phyloP scores from a whole-genome alignment of 352 stramenopile genomes.

The Pythium grandisporangium region DNA sequence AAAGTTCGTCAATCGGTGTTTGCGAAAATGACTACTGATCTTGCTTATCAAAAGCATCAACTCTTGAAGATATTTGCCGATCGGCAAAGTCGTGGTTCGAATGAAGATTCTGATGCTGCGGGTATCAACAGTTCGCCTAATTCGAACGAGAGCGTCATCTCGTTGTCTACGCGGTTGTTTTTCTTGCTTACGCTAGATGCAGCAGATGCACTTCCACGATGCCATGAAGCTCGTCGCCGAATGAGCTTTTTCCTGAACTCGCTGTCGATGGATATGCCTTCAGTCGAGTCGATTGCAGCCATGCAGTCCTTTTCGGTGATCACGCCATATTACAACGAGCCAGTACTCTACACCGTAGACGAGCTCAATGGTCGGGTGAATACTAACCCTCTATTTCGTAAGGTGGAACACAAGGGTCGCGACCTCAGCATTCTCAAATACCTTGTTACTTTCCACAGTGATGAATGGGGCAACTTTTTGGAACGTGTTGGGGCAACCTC shows the following conservation, averaged over 20 bases:
- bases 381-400: conserved; percentile 77
- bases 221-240: conserved; percentile 75
- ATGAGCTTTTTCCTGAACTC: conserved; percentile 89
- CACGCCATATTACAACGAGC: conserved; percentile 87
- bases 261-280: conserved; percentile 83
- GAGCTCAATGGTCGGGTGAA: conserved; percentile 77
- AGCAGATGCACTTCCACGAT: conserved; percentile 71
- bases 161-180: conserved; percentile 68
- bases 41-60: conserved; percentile 73
- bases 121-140: conserved; percentile 42
- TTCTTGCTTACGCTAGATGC: conserved; percentile 82
- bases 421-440: conserved; percentile 88
- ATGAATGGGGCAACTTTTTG: conserved; percentile 85
- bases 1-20: conserved; percentile 75
- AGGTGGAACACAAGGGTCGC: conserved; percentile 75
- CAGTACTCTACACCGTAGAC: conserved; percentile 77
- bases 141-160: conserved; percentile 76
- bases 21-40: conserved; percentile 62
- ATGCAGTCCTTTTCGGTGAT: conserved; percentile 87
- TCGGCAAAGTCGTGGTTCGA: conserved; percentile 44
- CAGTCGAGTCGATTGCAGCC: conserved; percentile 67
- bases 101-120: no score
- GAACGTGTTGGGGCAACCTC: conserved; percentile 68
- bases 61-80: conserved; percentile 69
- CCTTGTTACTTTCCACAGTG: conserved; percentile 78